A percentile compares a stretch with the other conserved stretches of the same genome.
These are phyloP conservation scores for Guadua angustifolia DNA, from an alignment of 176 grass and related monocot species.

Conservation along the genomic window DNA sequence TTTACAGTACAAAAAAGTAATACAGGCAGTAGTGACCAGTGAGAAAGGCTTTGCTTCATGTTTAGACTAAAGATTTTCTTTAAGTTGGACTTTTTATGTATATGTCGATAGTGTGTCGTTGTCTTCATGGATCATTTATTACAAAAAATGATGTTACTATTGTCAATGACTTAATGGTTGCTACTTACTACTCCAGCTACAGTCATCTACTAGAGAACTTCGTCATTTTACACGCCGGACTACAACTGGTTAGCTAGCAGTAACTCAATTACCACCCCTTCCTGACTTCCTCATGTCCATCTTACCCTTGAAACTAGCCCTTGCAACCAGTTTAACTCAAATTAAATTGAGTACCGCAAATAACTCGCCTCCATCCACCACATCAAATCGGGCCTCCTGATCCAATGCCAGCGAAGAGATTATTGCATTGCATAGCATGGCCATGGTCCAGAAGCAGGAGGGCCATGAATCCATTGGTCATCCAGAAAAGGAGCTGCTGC, in stretches of 20 bases:
- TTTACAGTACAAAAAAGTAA: neutral
- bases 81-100: neutral
- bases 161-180: neutral
- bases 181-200: neutral
- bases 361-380: neutral
- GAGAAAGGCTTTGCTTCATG: constrained; percentile 17
- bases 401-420: neutral
- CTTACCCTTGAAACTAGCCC: neutral
- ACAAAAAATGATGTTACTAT: neutral
- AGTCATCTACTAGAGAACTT: too few relatives aligned
- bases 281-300: too few relatives aligned
- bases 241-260: neutral
- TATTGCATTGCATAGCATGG: neutral
- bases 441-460: constrained; percentile 3
- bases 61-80: neutral
- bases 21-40: too few relatives aligned
- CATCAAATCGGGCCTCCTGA: neutral
- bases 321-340: neutral
- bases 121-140: neutral
- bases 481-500: constrained; percentile 9
- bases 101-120: neutral
- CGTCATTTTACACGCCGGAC: neutral
- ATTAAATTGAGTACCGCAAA: neutral
- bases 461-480: neutral
- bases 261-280: neutral